These are phyloP conservation scores for Shiraia sp. DNA, from an alignment of 2,329 filamentous ascomycete genomes.

Conservation along the genomic window DNA sequence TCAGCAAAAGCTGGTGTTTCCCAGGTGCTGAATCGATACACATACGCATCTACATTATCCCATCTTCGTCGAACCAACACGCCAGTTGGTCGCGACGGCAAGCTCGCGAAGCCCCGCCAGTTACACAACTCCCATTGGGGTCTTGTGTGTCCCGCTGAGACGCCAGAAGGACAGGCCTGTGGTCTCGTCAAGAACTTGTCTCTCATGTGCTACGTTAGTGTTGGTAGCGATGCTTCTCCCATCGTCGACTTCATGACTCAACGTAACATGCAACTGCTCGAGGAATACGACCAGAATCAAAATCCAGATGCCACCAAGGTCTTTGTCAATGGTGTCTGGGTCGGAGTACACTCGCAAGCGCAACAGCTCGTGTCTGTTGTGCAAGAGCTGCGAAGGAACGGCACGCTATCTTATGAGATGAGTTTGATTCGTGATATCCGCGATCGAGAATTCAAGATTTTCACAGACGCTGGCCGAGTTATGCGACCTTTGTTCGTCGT, in stretches of 20 bases:
- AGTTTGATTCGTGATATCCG: slow-evolving; percentile 95
- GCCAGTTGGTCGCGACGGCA: slow-evolving; percentile 94
- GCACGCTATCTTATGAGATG: slow-evolving; percentile 87
- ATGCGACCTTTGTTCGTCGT: slow-evolving; percentile 93
- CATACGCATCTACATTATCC: slow-evolving; percentile 92
- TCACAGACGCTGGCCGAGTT: slow-evolving; percentile 94
- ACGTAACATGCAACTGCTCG: slow-evolving; percentile 91
- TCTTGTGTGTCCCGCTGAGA: slow-evolving; percentile 94
- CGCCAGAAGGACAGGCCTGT: slow-evolving; percentile 96
- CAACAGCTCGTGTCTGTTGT: slow-evolving; percentile 81
- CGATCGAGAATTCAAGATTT: slow-evolving; percentile 97
- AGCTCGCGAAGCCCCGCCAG: slow-evolving; percentile 96
- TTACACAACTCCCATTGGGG: slow-evolving; percentile 99
- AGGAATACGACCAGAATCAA: slow-evolving; percentile 72
- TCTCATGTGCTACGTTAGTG: slow-evolving; percentile 97
- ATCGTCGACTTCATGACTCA: slow-evolving; percentile 96
- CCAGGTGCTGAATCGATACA: slow-evolving; percentile 96
- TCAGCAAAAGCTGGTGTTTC: slow-evolving; percentile 96
- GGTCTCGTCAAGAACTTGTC: slow-evolving; percentile 97
- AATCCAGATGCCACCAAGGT: slow-evolving; percentile 96
- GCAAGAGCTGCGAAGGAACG: slow-evolving; percentile 74
- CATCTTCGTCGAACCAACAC: slow-evolving; percentile 98
- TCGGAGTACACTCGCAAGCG: slow-evolving; percentile 90
- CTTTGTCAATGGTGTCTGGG: slow-evolving; percentile 98
- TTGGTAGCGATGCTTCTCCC: slow-evolving; percentile 87